Evolutionary conservation across 192 early-diverging fungal species (phyloP).

Genomic region (Backusella australiensis): DNA sequence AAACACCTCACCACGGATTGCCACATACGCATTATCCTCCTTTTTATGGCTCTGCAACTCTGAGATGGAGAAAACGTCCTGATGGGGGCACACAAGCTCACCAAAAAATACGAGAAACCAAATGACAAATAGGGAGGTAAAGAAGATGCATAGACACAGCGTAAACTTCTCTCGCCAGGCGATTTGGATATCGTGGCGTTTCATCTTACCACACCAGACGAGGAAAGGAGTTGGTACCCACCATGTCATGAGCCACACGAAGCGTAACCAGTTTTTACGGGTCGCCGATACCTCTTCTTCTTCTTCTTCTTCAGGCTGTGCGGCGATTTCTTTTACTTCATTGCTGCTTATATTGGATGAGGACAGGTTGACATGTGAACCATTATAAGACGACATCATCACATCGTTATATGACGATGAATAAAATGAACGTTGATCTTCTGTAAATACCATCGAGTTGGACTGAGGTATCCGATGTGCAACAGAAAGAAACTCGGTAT

Average conservation of each 20-base stretch:
- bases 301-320: conserved; percentile 21
- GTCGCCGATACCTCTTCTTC: conserved; percentile 51
- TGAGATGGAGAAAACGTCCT: conserved; percentile 65
- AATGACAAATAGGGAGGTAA: conserved; percentile 74
- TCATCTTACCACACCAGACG: conserved; percentile 71
- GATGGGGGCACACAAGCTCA: conserved; percentile 67
- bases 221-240: conserved; percentile 77
- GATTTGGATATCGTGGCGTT: conserved; percentile 73
- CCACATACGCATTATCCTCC: conserved; percentile 54
- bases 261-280: conserved; percentile 78
- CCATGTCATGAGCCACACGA: conserved; percentile 79
- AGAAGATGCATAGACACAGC: conserved; percentile 79
- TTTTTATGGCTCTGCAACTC: conserved; percentile 45
- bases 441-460: conserved; percentile 17
- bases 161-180: conserved; percentile 99
- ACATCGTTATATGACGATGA: conserved; percentile 31
- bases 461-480: neutral
- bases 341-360: neutral
- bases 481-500: neutral
- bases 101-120: conserved; percentile 83
- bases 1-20: conserved; percentile 83
- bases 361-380: conserved; percentile 20
- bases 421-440: conserved; percentile 35
- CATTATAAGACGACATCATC: conserved; percentile 8
- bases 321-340: conserved; percentile 22